Base-by-base conservation (phyloP, 768 basidiomycete species). In the Terana coerulea region DNA sequence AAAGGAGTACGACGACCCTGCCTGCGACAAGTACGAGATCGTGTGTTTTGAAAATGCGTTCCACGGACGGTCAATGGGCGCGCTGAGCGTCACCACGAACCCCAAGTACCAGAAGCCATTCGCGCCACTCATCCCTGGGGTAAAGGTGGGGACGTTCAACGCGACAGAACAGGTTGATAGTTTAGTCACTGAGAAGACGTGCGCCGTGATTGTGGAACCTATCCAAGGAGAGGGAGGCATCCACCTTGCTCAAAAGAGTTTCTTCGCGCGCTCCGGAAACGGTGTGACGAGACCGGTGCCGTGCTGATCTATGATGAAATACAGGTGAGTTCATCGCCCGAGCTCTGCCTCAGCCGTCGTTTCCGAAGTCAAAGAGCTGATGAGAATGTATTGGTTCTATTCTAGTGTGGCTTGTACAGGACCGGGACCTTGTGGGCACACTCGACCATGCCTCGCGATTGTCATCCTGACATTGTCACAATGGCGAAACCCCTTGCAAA, bases 161-260 rank as follows among this genome's bases (percentile, higher is more conserved):
- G 84, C 84, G 56, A 62, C 74, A n/a, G 75, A 70, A 51, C 72
- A 73, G n/a, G 64, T 97, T 56, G 66, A 81, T 22, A 66, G 63
- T 21, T 64, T 91, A 61, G 76, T 99, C 17, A 81, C 71, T 19
- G 83, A 91, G 49, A 85, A 90, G 59, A 93, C 92, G 0, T 98
- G 94, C 60, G 95, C 84, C 10, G 93, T 98, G 25, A 94, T 99
- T 58, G 80, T 98, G 2, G 97, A 99, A 68, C 95, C 97, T 2
- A 90, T 98, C 43, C 97, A 99, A 65, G 97, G 97, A 15, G 97
- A 99, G 68, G 97, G 97, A 10, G 97, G 97, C 0, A 83, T 98
- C 50, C 76, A 86, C 53, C 74, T 74, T 39, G 89, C 86, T 0
- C 69, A 79, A 19, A 78, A 31, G 81, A 82, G 39, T 99, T 89